A percentile compares a stretch with the other conserved stretches of the same genome.
These are phyloP conservation scores for Tolypocladium tropicale DNA, from an alignment of 2,329 filamentous ascomycete species.

Conservation along the genomic window DNA sequence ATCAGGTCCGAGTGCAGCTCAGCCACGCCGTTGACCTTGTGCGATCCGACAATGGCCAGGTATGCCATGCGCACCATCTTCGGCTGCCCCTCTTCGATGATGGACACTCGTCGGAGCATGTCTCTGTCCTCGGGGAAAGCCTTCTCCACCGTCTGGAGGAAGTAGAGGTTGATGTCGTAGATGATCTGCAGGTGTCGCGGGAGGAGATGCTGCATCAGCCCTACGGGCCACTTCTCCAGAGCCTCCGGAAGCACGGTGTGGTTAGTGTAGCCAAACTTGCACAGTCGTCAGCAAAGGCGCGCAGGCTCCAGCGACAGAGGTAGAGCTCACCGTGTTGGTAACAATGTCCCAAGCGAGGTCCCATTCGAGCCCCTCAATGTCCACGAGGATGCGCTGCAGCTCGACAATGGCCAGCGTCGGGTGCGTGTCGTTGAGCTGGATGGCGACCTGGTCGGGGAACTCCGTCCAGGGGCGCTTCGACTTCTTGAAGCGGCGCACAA, in stretches of 20 bases:
- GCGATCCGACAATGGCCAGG: conserved; percentile 89
- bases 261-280: conserved; percentile 90
- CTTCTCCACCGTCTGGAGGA: conserved; percentile 84
- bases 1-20: conserved; percentile 97
- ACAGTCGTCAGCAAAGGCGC: conserved; percentile 1
- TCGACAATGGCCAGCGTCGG: conserved; percentile 94
- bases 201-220: conserved; percentile 81
- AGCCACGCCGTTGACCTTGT: conserved; percentile 98
- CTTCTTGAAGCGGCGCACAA: conserved; percentile 97
- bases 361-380: conserved; percentile 87
- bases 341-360: conserved; percentile 83
- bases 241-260: conserved; percentile 96
- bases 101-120: conserved; percentile 77
- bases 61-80: conserved; percentile 99
- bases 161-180: conserved; percentile 93
- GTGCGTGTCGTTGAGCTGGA: conserved; percentile 97
- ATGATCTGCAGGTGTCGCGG: conserved; percentile 95
- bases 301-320: neutral
- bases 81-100: conserved; percentile 92
- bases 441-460: conserved; percentile 90
- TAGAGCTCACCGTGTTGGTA: conserved; percentile 44
- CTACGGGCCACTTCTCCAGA: conserved; percentile 96
- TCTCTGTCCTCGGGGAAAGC: conserved; percentile 84
- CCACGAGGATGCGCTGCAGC: conserved; percentile 82
- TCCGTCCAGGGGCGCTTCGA: conserved; percentile 81